Evolutionary conservation across 2,329 filamentous ascomycete genomes (phyloP).

Genomic region (Cordyceps javanica): DNA sequence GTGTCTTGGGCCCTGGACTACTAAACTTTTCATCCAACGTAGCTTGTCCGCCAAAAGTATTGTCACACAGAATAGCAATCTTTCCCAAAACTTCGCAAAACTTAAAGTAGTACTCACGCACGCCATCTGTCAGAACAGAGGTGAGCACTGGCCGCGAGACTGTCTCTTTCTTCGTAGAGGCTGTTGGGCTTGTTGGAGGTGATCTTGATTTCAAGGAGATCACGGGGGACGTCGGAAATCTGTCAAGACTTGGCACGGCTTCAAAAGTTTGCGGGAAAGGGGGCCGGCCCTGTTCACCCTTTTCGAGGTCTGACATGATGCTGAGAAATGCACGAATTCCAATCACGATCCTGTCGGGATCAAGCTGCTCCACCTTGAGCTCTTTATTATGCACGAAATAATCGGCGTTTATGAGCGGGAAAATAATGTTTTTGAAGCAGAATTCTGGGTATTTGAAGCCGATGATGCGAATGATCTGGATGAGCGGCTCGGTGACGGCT

Average conservation of each 20-base stretch:
- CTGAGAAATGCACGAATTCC: constrained; percentile 90
- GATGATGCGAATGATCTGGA: constrained; percentile 90
- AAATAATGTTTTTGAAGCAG: constrained; percentile 89
- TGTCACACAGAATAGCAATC: constrained; percentile 93
- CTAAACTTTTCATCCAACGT: constrained; percentile 93
- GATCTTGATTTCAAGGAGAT: constrained; percentile 32
- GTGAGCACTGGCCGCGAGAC: constrained; percentile 60
- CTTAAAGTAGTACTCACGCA: constrained; percentile 77
- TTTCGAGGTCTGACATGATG: constrained; percentile 90
- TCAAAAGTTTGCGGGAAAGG: constrained; percentile 73
- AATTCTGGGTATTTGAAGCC: constrained; percentile 91
- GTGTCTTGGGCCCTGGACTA: constrained; percentile 82
- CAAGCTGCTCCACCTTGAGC: constrained; percentile 81
- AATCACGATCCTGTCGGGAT: constrained; percentile 95
- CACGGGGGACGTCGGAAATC: constrained; percentile 43
- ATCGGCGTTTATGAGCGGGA: constrained; percentile 88
- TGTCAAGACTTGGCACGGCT: constrained; percentile 33
- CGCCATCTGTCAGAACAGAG: constrained; percentile 63
- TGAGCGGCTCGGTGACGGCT: constrained; percentile 79
- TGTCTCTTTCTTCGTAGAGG: constrained; percentile 49
- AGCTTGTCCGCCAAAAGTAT: constrained; percentile 93
- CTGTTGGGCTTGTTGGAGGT: constrained; percentile 20
- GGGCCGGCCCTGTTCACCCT: constrained; percentile 67
- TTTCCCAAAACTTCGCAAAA: constrained; percentile 96
- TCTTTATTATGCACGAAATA: constrained; percentile 72